Base-by-base conservation (phyloP, 805 yeast genomes). In the Ogataea saltuana region DNA sequence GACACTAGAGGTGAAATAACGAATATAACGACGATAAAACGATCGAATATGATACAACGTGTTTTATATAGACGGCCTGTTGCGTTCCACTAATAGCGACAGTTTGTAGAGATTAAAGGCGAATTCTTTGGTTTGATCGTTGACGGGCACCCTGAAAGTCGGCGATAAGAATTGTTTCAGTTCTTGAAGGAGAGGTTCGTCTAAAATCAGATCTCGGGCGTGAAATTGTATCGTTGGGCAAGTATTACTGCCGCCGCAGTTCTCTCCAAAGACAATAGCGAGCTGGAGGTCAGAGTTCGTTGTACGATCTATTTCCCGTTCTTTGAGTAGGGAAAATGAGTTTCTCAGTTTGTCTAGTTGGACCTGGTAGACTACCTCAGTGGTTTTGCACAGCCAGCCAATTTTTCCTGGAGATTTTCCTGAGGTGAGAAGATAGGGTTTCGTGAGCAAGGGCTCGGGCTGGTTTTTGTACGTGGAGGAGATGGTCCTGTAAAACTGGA, bases 381-480 rank as follows among this genome's bases (percentile, higher is more conserved):
- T 7, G 11, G 50, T 50, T 20, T 48, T 39, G 4, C 16, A 17
- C 10, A 42, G 27, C 44, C 46, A 55, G 1, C 53, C 57, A 1
- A 35, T 20, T 11, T 25, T n/a, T 6, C 18, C 32, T 15, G 20
- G 20, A 16, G 15, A 11, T 11, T 42, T 21, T 9, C 15, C 22
- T 20, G 33, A 25, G 16, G 12, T 21, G 9, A 23, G 22, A 12
- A 34, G 13, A 18, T 41, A 35, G 12, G 37, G 35, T n/a, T 16
- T 46, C 4, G 5, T 11, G n/a, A 39, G 42, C 19, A 11, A 12
- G n/a, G 27, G 16, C 13, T 19, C 37, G 19, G 32, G 44, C 31
- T 27, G n/a, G 23, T 26, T 20, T 12, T 19, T 17, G 23, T 41
- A 20, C 22, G 9, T 4, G 3, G 27, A 8, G 27, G 17, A 29